Percentiles rank a stretch among this genome's conserved stretches.
Evolutionary conservation across 805 yeast species (phyloP).

Genomic region (Gaillardinia entomophila): DNA sequence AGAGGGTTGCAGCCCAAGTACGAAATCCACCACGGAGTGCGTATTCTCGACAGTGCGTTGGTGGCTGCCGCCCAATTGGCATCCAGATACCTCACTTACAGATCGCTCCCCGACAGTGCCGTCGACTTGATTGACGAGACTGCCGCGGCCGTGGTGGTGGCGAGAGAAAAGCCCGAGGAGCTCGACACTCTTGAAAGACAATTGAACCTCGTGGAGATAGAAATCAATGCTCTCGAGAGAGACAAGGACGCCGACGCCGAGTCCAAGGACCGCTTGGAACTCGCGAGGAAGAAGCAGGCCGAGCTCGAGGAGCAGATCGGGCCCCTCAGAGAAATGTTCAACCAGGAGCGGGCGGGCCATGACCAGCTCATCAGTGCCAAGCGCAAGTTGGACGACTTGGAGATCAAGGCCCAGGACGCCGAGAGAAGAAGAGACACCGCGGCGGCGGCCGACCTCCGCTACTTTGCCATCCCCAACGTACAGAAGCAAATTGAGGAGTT

Average conservation of each 20-base stretch:
- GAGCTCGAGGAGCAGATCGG: conserved; percentile 77
- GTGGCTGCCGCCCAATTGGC: conserved; percentile 95
- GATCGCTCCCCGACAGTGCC: conserved; percentile 95
- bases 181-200: conserved; percentile 91
- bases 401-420: conserved; percentile 89
- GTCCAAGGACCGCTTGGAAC: conserved; percentile 78
- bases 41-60: conserved; percentile 89
- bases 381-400: conserved; percentile 87
- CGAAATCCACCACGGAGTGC: conserved; percentile 96
- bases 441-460: conserved; percentile 91
- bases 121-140: conserved; percentile 94
- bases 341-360: conserved; percentile 84
- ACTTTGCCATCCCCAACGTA: conserved; percentile 95
- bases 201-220: conserved; percentile 86
- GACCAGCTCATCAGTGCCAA: conserved; percentile 86
- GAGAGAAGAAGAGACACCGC: conserved; percentile 95
- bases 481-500: conserved; percentile 67
- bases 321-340: conserved; percentile 81
- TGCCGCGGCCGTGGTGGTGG: conserved; percentile 95
- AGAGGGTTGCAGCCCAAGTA: conserved; percentile 94
- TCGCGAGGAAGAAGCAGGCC: conserved; percentile 75
- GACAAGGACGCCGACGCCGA: conserved; percentile 80
- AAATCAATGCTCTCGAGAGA: conserved; percentile 93
- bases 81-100: conserved; percentile 86
- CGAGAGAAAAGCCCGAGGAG: conserved; percentile 96